Conservation (phyloP, 805 yeast species). For the Candida michaelii region DNA sequence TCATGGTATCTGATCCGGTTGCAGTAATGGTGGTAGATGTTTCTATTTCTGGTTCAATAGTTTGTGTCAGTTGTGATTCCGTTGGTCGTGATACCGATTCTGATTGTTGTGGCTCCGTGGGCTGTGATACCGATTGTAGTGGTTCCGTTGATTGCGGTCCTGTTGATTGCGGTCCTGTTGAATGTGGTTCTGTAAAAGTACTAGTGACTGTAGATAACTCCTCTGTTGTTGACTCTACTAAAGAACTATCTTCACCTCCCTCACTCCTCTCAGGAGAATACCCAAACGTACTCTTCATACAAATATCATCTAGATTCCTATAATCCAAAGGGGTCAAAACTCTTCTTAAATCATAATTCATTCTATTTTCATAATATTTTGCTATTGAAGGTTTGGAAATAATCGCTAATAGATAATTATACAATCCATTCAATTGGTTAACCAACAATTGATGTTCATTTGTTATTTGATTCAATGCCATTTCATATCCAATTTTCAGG, state of each 20-base stretch:
- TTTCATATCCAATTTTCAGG: slow-evolving; percentile 51
- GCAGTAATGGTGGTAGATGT: neutral
- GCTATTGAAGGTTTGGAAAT: slow-evolving; percentile 77
- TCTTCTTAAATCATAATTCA: slow-evolving; percentile 79
- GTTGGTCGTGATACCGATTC: too few relatives aligned
- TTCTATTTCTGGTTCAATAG: neutral
- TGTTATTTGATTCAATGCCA: slow-evolving; percentile 13
- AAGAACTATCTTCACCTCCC: neutral
- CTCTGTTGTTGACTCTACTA: neutral
- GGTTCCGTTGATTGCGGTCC: too few relatives aligned
- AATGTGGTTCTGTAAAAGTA: too few relatives aligned
- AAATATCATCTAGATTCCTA: slow-evolving; percentile 63
- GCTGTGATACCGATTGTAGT: too few relatives aligned
- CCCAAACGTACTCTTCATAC: slow-evolving; percentile 38
- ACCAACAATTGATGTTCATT: slow-evolving; percentile 19
- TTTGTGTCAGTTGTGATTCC: too few relatives aligned
- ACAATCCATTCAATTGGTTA: slow-evolving; percentile 66
- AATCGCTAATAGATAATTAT: slow-evolving; percentile 78
- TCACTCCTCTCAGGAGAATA: slow-evolving; percentile 10
- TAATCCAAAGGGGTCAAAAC: slow-evolving; percentile 74
- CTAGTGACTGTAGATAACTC: neutral
- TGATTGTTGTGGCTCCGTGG: too few relatives aligned
- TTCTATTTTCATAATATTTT: slow-evolving; percentile 64
- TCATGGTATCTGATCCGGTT: neutral
- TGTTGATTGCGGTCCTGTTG: too few relatives aligned